Base-by-base conservation (phyloP, 495 filamentous ascomycete genomes). In the Aspergillus panamensis region DNA sequence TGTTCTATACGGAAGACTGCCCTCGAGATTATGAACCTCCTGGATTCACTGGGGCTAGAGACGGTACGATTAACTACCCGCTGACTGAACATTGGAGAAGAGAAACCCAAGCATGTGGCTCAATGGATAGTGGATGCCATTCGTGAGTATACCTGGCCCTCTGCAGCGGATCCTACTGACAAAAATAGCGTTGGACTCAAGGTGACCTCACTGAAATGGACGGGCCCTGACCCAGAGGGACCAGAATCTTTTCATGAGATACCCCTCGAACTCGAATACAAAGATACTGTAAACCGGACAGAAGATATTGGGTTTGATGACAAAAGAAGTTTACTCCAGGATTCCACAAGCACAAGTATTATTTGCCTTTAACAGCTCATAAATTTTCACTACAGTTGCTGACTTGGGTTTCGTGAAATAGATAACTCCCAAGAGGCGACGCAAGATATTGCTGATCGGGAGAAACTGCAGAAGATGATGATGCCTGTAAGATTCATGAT, bases 1-100 rank as follows among this genome's bases (percentile, higher is more conserved):
- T 82, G 0, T 75, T 77, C 61, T 81, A 82, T 51, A 76, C 69
- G 9, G 69, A 78, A 19, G 64, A 76, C 43, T 69, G 69, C 52
- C 66, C 65, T 39, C 51, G 63, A 31, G 60, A 68, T 5, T 78
- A 78, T 58, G 70, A 76, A 32, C 73, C 78, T 13, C 61, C 62
- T 12, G 77, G 75, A 1, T 81, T 79, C 40, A 58, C 58, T 33
- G 54, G 55, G 8, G 69, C 65, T 39, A 57, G 49, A 10, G 65
- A 69, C 48, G 53, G 62, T n/a, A 67, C 37, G 8, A 65, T 80
- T 7, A 47, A 54, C 29, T 77, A 77, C 61, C 70, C 75, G 0
- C 59, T 65, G 8, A 64, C 65, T n/a, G 58, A 62, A 4, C 66
- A 66, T 13, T 80, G 74, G 73, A 62, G 63, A 43, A 73, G 59